Evolutionary conservation across 495 filamentous ascomycete species (phyloP).

Genomic region (Penicillium longicatenatum): DNA sequence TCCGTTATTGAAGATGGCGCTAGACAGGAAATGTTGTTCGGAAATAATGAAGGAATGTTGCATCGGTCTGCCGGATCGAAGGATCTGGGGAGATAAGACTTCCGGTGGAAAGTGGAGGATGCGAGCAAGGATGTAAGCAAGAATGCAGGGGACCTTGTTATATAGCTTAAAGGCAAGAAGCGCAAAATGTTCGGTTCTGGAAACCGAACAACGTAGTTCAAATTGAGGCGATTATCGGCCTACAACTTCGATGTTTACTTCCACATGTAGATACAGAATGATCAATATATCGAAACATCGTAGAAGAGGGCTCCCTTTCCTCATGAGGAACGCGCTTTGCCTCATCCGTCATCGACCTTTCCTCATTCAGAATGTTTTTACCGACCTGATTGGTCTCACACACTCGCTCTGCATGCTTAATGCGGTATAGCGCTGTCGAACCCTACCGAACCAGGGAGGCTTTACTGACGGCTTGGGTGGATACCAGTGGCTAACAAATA

Average conservation of each 20-base stretch:
- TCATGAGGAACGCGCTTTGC: neutral
- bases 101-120: neutral
- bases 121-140: neutral
- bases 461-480: neutral
- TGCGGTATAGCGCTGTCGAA: neutral
- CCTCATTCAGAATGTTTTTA: neutral
- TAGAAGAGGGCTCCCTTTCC: neutral
- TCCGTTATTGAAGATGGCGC: neutral
- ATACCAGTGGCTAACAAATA: neutral
- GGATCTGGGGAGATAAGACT: neutral
- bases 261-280: neutral
- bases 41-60: neutral
- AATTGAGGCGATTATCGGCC: neutral
- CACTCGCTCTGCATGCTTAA: neutral
- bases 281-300: neutral
- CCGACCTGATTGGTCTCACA: neutral
- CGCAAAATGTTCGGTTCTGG: neutral
- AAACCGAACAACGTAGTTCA: neutral
- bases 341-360: neutral
- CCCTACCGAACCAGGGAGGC: neutral
- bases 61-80: neutral
- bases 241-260: neutral
- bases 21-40: neutral
- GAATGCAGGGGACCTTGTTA: neutral
- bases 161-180: neutral